Evolutionary conservation across 2,329 filamentous ascomycete species (phyloP).

Genomic region (Stachybotrys elegans): DNA sequence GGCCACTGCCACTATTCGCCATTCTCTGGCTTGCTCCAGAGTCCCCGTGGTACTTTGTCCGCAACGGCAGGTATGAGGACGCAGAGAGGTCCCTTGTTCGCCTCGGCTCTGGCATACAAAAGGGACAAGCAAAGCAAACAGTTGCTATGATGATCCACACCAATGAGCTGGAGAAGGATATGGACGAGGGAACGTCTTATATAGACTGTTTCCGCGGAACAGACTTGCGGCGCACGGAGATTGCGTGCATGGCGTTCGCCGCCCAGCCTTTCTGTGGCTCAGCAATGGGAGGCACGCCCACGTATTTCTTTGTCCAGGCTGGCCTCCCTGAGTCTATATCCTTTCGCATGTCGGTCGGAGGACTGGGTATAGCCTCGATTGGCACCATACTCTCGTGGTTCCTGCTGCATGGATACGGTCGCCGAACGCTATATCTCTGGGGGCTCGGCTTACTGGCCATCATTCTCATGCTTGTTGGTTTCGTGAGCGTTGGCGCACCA

Average conservation of each 20-base stretch:
- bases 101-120: slow-evolving; percentile 32
- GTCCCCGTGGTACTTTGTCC: slow-evolving; percentile 46
- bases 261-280: slow-evolving; percentile 35
- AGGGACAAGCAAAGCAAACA: slow-evolving; percentile 33
- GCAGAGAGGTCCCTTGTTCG: slow-evolving; percentile 32
- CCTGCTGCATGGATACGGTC: slow-evolving; percentile 36
- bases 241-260: slow-evolving; percentile 38
- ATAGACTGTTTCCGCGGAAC: slow-evolving; percentile 41
- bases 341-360: slow-evolving; percentile 35
- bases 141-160: slow-evolving; percentile 48
- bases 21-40: slow-evolving; percentile 40
- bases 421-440: slow-evolving; percentile 38
- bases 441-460: slow-evolving; percentile 45
- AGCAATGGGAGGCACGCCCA: slow-evolving; percentile 53
- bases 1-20: slow-evolving; percentile 38
- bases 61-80: slow-evolving; percentile 31
- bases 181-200: slow-evolving; percentile 35
- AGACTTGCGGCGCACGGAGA: slow-evolving; percentile 40
- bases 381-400: slow-evolving; percentile 43
- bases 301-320: slow-evolving; percentile 41
- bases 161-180: slow-evolving; percentile 40
- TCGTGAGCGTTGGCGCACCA: slow-evolving; percentile 46
- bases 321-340: slow-evolving; percentile 32
- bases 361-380: slow-evolving; percentile 37
- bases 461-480: slow-evolving; percentile 31